phyloP scores from a whole-genome alignment of 2,329 filamentous ascomycete genomes.

The Mollisiaceae sp. region DNA sequence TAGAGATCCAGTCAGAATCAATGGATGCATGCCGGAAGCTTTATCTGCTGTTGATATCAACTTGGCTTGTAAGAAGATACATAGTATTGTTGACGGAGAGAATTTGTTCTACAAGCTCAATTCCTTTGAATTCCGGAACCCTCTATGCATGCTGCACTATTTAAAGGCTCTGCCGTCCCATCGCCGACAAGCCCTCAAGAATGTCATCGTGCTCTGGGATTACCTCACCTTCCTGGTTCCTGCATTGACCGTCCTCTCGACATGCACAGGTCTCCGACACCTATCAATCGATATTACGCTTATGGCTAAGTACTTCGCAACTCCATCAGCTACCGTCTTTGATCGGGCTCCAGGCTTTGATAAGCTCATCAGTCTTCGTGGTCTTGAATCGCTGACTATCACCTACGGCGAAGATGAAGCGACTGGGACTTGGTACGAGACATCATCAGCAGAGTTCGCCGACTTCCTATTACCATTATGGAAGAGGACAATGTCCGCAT shows the following conservation, averaged over 20 bases:
- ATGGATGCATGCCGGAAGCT: neutral
- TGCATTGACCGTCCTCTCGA: neutral
- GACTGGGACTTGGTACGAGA: neutral
- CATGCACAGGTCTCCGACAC: neutral
- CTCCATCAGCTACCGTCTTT: neutral
- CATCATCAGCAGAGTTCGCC: neutral
- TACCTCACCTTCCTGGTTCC: neutral
- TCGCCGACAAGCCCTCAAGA: neutral
- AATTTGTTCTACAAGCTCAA: neutral
- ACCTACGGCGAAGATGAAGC: neutral
- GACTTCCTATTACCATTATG: neutral
- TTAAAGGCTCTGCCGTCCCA: neutral
- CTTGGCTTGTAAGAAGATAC: neutral
- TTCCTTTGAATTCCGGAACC: neutral
- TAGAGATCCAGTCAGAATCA: neutral
- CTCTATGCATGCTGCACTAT: neutral
- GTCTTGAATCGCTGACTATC: neutral
- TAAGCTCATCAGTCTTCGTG: conserved; percentile 1
- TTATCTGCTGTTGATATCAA: conserved; percentile 2
- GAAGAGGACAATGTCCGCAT: neutral
- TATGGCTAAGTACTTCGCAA: neutral
- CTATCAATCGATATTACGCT: conserved; percentile 9
- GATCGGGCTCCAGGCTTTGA: neutral
- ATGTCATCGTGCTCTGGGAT: neutral
- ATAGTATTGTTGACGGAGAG: neutral